Percentiles rank a stretch among this genome's conserved stretches.
phyloP scores from a whole-genome alignment of 768 basidiomycete genomes.

The Mycena crocata region DNA sequence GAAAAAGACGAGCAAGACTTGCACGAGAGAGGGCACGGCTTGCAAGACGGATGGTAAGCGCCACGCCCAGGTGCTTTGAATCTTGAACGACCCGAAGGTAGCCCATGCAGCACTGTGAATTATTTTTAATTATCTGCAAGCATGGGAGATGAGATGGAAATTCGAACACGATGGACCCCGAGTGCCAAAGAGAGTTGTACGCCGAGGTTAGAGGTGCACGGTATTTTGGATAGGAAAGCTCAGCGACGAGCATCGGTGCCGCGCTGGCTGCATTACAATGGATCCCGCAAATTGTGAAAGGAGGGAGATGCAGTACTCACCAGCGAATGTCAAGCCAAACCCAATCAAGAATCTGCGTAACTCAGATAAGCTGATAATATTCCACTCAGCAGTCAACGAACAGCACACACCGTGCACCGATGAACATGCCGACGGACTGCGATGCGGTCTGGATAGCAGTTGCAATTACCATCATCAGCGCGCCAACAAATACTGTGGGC shows the following conservation, averaged over 20 bases:
- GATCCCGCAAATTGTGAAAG: no score
- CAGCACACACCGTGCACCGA: constrained; percentile 69
- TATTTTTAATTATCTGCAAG: neutral
- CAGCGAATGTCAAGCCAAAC: constrained; percentile 80
- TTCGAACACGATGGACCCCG: constrained; percentile 79
- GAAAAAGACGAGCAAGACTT: constrained; percentile 74
- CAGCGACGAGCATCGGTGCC: constrained; percentile 86
- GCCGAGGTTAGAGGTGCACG: constrained; percentile 82
- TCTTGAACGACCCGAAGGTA: constrained; percentile 83
- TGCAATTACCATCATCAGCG: constrained; percentile 77
- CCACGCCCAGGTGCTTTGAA: constrained; percentile 81
- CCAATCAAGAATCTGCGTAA: constrained; percentile 71
- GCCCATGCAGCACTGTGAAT: constrained; percentile 79
- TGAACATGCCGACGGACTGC: constrained; percentile 80
- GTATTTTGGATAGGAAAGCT: constrained; percentile 86
- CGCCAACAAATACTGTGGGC: constrained; percentile 73
- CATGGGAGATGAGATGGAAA: neutral
- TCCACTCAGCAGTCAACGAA: neutral
- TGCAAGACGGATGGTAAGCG: constrained; percentile 84
- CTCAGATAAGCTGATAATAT: constrained; percentile 1
- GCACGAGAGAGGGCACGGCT: constrained; percentile 73
- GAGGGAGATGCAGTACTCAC: constrained; percentile 43
- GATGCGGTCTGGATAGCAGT: constrained; percentile 78
- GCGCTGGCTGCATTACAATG: constrained; percentile 68
- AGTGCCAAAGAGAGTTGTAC: constrained; percentile 90